These are phyloP conservation scores for Sordariomycetes sp. DNA, from an alignment of 2,329 filamentous ascomycete genomes.

Conservation along the genomic window DNA sequence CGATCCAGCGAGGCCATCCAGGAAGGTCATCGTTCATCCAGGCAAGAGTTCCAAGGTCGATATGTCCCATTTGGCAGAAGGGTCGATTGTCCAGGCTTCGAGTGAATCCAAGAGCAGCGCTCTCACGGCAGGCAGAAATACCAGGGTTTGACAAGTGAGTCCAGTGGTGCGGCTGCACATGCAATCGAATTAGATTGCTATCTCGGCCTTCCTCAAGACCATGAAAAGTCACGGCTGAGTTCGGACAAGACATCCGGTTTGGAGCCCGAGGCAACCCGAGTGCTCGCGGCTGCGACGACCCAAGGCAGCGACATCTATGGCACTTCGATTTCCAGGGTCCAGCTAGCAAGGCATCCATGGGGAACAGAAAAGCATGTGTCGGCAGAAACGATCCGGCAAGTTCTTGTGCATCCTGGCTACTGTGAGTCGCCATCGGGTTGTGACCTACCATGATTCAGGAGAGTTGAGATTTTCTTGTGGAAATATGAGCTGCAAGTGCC, in stretches of 20 bases:
- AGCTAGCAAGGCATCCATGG: not conserved
- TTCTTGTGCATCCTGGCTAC: not conserved
- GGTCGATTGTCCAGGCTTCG: not conserved
- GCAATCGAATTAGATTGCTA: conserved; percentile 22
- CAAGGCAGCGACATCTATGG: not conserved
- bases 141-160: not conserved
- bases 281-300: not conserved
- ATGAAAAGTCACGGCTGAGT: not conserved
- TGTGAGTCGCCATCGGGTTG: not conserved
- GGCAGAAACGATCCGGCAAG: not conserved
- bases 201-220: not conserved
- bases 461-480: not conserved
- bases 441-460: not conserved
- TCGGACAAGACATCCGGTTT: not conserved
- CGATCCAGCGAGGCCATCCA: not conserved
- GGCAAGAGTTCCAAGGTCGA: conserved; percentile 7
- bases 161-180: conserved; percentile 17
- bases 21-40: not conserved
- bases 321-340: not conserved
- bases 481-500: not conserved
- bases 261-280: not conserved
- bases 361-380: not conserved
- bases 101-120: not conserved
- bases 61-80: not conserved
- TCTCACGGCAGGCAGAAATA: not conserved